These are phyloP conservation scores for Furcasterigmium furcatum DNA, from an alignment of 2,329 filamentous ascomycete genomes.

Conservation along the genomic window DNA sequence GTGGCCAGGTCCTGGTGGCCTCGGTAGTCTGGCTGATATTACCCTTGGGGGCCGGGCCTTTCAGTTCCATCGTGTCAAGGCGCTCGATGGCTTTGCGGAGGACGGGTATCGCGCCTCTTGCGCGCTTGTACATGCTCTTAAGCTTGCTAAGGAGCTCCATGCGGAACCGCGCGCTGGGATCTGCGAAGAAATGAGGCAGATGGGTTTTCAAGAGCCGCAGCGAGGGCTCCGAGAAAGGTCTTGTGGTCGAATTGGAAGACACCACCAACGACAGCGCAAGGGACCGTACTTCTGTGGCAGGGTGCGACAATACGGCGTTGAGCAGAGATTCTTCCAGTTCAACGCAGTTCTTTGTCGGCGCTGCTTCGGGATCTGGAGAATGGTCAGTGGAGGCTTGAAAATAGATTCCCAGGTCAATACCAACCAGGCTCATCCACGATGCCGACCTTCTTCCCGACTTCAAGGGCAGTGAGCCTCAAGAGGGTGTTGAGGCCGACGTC, in stretches of 20 bases:
- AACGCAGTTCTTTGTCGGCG: conserved; percentile 10
- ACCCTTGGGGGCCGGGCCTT: conserved; percentile 21
- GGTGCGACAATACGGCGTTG: conserved; percentile 49
- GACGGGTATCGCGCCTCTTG: conserved; percentile 63
- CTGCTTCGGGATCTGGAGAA: neutral
- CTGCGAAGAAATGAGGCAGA: conserved; percentile 71
- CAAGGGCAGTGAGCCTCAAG: conserved; percentile 64
- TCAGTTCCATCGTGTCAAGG: conserved; percentile 12
- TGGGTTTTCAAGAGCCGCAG: conserved; percentile 62
- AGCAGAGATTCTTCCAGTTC: conserved; percentile 41
- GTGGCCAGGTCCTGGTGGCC: conserved; percentile 23
- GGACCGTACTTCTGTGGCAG: conserved; percentile 65
- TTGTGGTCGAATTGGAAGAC: conserved; percentile 70
- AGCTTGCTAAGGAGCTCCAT: conserved; percentile 75
- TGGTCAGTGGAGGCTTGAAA: neutral
- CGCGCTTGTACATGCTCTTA: conserved; percentile 72
- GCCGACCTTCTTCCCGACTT: conserved; percentile 67
- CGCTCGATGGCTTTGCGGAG: conserved; percentile 39
- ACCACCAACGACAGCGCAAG: conserved; percentile 80
- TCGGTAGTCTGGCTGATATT: conserved; percentile 23
- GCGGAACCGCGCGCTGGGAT: conserved; percentile 82
- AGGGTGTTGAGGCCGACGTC: conserved; percentile 51
- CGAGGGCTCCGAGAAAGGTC: conserved; percentile 62
- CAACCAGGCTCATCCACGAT: conserved; percentile 65
- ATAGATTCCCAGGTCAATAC: neutral